These are phyloP conservation scores for Vaccinium myrtillus DNA, from an alignment of 148 eudicot species.

Conservation along the genomic window DNA sequence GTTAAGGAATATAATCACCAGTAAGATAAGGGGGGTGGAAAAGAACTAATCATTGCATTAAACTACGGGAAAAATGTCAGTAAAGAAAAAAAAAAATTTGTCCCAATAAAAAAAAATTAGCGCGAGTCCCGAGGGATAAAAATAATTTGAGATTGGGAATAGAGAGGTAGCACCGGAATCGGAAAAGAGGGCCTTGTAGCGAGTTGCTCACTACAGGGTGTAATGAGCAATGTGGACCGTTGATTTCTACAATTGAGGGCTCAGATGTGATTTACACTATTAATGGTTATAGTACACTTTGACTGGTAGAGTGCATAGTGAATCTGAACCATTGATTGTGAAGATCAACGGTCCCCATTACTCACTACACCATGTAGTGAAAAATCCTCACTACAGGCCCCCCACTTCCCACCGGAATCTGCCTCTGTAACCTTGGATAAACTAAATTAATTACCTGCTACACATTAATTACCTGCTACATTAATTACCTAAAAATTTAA, in stretches of 20 bases:
- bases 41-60: constrained; percentile 25
- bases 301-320: no score
- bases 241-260: no score
- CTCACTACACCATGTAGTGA: no score
- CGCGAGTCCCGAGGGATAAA: constrained; percentile 41
- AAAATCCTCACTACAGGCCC: no score
- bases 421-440: constrained; percentile 63
- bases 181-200: no score
- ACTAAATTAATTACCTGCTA: neutral
- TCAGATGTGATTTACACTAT: no score
- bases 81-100: neutral
- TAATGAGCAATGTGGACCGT: no score
- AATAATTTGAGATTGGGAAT: constrained; percentile 10
- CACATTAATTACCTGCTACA: neutral
- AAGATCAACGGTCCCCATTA: no score
- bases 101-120: neutral
- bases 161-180: constrained; percentile 41
- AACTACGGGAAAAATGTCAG: constrained; percentile 7
- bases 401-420: constrained; percentile 57
- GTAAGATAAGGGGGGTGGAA: constrained; percentile 19
- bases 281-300: no score
- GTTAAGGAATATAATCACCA: constrained; percentile 45
- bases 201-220: no score
- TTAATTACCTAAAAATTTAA: neutral
- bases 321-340: no score